Conservation (phyloP, 1,284 basidiomycete genomes). For the Pseudozyma thailandica region DNA sequence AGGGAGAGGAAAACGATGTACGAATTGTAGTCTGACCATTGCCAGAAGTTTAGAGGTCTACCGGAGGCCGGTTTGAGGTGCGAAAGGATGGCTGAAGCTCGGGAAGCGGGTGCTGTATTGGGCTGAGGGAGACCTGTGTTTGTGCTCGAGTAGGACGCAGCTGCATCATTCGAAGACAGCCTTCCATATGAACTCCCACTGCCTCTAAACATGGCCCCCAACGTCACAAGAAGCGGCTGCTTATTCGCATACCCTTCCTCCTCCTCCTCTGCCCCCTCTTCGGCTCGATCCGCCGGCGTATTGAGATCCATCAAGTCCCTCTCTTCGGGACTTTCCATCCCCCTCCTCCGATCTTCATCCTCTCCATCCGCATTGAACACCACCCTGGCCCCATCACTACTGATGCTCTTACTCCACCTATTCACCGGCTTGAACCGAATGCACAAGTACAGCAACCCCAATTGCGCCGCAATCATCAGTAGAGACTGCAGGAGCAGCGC, state of each 20-base stretch:
- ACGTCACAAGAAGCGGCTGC: slow-evolving; percentile 40
- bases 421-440: slow-evolving; percentile 69
- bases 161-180: slow-evolving; percentile 18
- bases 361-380: slow-evolving; percentile 25
- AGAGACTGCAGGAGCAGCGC: slow-evolving; percentile 70
- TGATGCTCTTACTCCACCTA: slow-evolving; percentile 35
- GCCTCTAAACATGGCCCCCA: slow-evolving; percentile 25
- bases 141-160: slow-evolving; percentile 2
- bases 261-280: slow-evolving; percentile 12
- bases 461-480: slow-evolving; percentile 70
- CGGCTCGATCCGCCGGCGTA: background rate
- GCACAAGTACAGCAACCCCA: slow-evolving; percentile 71
- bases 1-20: slow-evolving; percentile 85
- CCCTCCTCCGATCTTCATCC: background rate
- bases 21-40: slow-evolving; percentile 78
- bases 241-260: slow-evolving; percentile 36
- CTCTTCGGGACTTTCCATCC: background rate
- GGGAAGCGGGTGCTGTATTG: background rate
- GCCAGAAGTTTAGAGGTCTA: slow-evolving; percentile 82
- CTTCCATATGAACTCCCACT: slow-evolving; percentile 9
- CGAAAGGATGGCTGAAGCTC: background rate
- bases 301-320: slow-evolving; percentile 30
- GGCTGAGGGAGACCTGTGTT: slow-evolving; percentile 3
- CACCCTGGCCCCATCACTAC: slow-evolving; percentile 36
- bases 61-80: background rate